phyloP scores from a whole-genome alignment of 2,329 filamentous ascomycete genomes.

The Aspergillus sp. region DNA sequence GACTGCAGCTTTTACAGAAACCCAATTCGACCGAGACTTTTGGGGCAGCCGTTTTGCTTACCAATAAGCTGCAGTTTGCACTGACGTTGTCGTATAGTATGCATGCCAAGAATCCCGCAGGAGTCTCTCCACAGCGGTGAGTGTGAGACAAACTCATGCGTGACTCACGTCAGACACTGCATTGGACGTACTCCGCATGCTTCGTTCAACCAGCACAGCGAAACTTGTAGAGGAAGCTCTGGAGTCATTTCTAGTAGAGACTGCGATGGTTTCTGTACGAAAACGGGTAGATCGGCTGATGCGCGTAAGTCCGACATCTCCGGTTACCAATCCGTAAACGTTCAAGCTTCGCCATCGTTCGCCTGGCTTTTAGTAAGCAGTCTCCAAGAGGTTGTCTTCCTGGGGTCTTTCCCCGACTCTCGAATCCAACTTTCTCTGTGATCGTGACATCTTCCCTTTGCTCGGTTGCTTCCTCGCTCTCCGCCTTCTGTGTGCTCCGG shows the following conservation, averaged over 20 bases:
- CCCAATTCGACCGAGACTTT: neutral
- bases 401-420: neutral
- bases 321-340: slow-evolving; percentile 1
- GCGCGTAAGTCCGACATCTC: slow-evolving; percentile 1
- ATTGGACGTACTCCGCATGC: neutral
- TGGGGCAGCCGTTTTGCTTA: neutral
- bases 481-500: slow-evolving; percentile 10
- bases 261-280: neutral
- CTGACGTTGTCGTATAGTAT: neutral
- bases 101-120: neutral
- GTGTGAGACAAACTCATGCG: neutral
- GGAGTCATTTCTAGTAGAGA: neutral
- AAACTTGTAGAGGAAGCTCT: neutral
- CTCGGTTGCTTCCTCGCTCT: neutral
- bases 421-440: neutral
- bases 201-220: neutral
- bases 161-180: neutral
- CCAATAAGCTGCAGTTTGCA: neutral
- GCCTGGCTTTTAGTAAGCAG: slow-evolving; percentile 7
- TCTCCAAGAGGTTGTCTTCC: neutral
- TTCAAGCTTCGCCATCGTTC: neutral
- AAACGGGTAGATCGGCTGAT: neutral
- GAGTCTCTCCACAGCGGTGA: neutral
- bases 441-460: slow-evolving; percentile 1
- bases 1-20: neutral